Base-by-base conservation (phyloP, 2,329 filamentous ascomycete species). In the Periconia macrospinosa region DNA sequence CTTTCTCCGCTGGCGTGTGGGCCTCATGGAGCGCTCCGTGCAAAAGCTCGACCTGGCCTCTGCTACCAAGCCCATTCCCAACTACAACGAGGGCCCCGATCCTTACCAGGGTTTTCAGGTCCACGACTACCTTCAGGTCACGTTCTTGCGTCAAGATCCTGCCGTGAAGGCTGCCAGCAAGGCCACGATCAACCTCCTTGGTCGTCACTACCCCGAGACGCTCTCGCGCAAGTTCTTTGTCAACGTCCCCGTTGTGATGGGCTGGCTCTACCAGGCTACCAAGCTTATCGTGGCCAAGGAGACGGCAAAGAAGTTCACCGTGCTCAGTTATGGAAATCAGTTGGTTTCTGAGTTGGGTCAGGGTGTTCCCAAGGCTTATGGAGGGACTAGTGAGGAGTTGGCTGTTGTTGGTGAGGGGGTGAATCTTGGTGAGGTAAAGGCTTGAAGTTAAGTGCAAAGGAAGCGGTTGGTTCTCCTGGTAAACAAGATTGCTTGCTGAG, bases 181-280 rank as follows among this genome's bases (percentile, higher is more conserved):
- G 67, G 86, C 92, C 77, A 92, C 90, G 44, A 95, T 97, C 72
- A 83, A 89, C 57, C 81, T 89, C 48, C 91, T 97, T 72, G 84
- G 87, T 48, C 86, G 84, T 62, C 89, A 90, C 61, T 97, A 97
- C 77, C 92, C 93, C 0, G 93, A 97, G 78, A 85, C 96, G 10
- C 82, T 97, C 46, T 86, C 85, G 65, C 85, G 93, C 78, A 97
- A 97, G 80, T 97, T 92, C 82, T 97, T 97, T 71, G 89, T 97
- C 77, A 97, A 97, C 67, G 91, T 97, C 6, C 93, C 93, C 0
- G 76, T 87, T 52, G 81, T 97, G 66, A 97, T 97, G 92, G 90
- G 91, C 52, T 97, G 92, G 79, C 67, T 81, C 63, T 81, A 79
- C 67, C 69, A 70, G 7, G 76, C 75, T 2, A 76, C 78, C 62